Evolutionary conservation across 192 early-diverging fungal genomes (phyloP).

Genomic region (Entomortierella lignicola): DNA sequence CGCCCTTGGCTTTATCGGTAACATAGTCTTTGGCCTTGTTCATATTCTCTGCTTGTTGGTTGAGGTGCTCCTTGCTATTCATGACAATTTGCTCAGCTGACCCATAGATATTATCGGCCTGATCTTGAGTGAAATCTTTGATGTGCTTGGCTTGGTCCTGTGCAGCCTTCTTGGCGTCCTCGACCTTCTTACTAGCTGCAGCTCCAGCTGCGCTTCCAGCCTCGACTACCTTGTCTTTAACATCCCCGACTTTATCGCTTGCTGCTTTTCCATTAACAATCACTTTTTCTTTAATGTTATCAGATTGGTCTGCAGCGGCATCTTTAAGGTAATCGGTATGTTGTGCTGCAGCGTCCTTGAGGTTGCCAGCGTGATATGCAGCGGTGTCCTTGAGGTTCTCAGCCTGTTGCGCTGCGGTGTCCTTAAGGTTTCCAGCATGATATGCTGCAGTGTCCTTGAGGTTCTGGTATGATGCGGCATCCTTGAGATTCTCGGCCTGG

Average conservation of each 20-base stretch:
- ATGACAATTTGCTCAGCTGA: conserved; percentile 14
- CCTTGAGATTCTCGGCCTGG: too few relatives aligned
- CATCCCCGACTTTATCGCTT: too few relatives aligned
- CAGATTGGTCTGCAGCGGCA: too few relatives aligned
- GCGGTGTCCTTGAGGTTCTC: conserved; percentile 26
- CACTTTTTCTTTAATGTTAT: too few relatives aligned
- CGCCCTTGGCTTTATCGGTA: conserved; percentile 9
- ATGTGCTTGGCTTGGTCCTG: conserved; percentile 6
- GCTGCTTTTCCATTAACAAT: too few relatives aligned
- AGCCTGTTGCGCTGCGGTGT: conserved; percentile 6
- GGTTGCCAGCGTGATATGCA: too few relatives aligned
- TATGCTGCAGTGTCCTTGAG: neutral
- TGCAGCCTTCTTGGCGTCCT: conserved; percentile 11
- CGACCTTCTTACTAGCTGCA: neutral
- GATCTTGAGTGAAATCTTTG: conserved; percentile 11
- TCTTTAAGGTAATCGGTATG: too few relatives aligned
- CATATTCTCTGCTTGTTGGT: conserved; percentile 9
- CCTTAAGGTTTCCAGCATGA: conserved; percentile 7
- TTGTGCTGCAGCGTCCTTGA: too few relatives aligned
- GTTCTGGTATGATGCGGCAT: too few relatives aligned
- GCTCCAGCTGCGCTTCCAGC: too few relatives aligned
- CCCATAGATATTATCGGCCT: conserved; percentile 4
- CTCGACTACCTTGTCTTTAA: too few relatives aligned
- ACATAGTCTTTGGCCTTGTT: conserved; percentile 34
- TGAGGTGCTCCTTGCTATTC: conserved; percentile 4